A percentile compares a stretch with the other conserved stretches of the same genome.
phyloP scores from a whole-genome alignment of 345 rosid genomes.

The Euphorbia peplus region DNA sequence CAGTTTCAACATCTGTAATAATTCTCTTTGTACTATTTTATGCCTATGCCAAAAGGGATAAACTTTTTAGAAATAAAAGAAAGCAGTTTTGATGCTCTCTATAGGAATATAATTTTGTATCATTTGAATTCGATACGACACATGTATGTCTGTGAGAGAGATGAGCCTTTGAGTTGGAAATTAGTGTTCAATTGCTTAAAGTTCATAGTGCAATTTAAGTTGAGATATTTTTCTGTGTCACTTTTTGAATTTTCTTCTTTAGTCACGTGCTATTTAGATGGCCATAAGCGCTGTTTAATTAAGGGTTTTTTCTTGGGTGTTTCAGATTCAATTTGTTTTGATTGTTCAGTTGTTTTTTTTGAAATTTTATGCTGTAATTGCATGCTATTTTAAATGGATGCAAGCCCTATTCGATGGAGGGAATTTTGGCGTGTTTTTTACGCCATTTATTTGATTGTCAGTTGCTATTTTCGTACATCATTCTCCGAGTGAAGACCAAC shows the following conservation, averaged over 20 bases:
- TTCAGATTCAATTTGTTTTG: background rate
- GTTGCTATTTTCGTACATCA: background rate
- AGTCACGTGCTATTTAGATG: constrained; percentile 11
- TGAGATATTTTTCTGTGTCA: constrained; percentile 3
- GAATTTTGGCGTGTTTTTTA: background rate
- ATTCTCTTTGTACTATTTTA: constrained; percentile 58
- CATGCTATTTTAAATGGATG: constrained; percentile 13
- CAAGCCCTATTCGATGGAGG: background rate
- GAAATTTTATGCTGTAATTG: constrained; percentile 5
- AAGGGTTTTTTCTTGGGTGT: background rate
- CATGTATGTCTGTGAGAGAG: constrained; percentile 20
- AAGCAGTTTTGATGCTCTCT: constrained; percentile 77
- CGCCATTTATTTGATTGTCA: too few relatives aligned
- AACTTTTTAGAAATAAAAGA: constrained; percentile 72
- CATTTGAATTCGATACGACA: constrained; percentile 31
- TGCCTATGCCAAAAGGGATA: constrained; percentile 54
- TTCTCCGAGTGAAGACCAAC: background rate
- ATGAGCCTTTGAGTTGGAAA: constrained; percentile 12
- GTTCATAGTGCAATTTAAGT: constrained; percentile 10
- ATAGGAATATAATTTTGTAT: constrained; percentile 31
- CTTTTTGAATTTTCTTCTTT: constrained; percentile 8
- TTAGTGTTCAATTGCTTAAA: constrained; percentile 15
- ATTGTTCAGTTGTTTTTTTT: background rate
- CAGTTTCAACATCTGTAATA: constrained; percentile 50
- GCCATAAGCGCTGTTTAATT: background rate